Base-by-base conservation (phyloP, 2,329 filamentous ascomycete species). In the Corynespora cassiicola region DNA sequence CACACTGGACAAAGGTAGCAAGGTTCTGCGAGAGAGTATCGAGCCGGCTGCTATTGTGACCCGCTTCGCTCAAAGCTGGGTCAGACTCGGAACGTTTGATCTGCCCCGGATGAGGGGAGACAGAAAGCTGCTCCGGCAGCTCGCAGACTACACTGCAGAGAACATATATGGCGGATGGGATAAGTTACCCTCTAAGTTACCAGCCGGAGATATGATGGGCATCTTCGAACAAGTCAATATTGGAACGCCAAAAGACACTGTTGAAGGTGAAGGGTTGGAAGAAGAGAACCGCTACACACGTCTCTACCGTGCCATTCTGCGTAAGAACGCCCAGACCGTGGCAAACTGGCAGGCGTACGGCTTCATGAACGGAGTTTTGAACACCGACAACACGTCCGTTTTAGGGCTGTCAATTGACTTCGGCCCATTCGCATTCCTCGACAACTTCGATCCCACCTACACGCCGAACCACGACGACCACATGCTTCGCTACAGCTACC, bases 291-390 rank as follows among this genome's bases (percentile, higher is more conserved):
- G 92, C 20, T 99, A 94, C 65, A 78, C 87, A 1, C 80, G 91
- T 11, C 74, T 99, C 1, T 99, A 95, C 67, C 85, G 94, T 22
- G 90, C 95, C 59, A 85, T 99, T 39, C 84, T 85, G 4, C 83
- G 90, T 26, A 82, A 88, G 20, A 99, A 96, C 62, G 94, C 94
- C 1, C 77, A 79, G 42, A 95, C 88, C 0, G 91, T 97, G 2
- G 94, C 94, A 8, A 81, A 86, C 52, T 97, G 94, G 92, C 95
- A 99, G 73, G 90, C 90, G 0, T 97, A 97, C 61, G 94, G 90
- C n/a, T 99, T 99, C 73, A 97, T 95, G 79, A 99, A 99, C 59
- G 94, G 94, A 29, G 94, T 99, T 4, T 76, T 99, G 41, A 99
- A 99, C 70, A 97, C 94, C 0, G 94, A 99, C 65, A 99, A 99